A percentile compares a stretch with the other conserved stretches of the same genome.
Evolutionary conservation across 108 stramenopile genomes (phyloP).

Genomic region (Pseudonitzschia multiseries): DNA sequence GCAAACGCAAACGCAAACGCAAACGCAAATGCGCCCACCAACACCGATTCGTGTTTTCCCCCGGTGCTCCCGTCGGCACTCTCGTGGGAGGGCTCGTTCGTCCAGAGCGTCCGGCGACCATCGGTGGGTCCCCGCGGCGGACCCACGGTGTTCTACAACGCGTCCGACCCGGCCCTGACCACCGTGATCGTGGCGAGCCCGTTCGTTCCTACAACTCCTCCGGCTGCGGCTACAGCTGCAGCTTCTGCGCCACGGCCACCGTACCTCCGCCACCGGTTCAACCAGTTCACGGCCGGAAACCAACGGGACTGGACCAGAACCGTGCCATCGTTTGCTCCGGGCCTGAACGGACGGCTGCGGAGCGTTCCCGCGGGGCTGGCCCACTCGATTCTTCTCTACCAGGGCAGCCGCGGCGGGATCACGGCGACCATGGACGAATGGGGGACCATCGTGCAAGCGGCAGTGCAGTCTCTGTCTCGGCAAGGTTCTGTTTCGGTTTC

Average conservation of each 20-base stretch:
- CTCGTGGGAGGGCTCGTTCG: slow-evolving; percentile 41
- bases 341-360: slow-evolving; percentile 23
- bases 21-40: too few species aligned
- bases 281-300: slow-evolving; percentile 25
- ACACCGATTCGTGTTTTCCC: too few species aligned
- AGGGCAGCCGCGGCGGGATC: slow-evolving; percentile 21
- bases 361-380: slow-evolving; percentile 8
- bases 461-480: too few species aligned
- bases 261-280: too few species aligned
- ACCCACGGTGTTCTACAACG: slow-evolving; percentile 40
- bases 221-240: too few species aligned
- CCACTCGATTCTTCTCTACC: slow-evolving; percentile 20
- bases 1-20: too few species aligned
- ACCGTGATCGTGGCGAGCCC: slow-evolving; percentile 24
- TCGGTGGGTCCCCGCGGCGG: slow-evolving; percentile 41
- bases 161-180: slow-evolving; percentile 10
- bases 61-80: slow-evolving; percentile 13
- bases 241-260: too few species aligned
- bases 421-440: slow-evolving; percentile 36
- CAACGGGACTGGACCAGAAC: slow-evolving; percentile 22
- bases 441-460: slow-evolving; percentile 32
- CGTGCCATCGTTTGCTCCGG: slow-evolving; percentile 26
- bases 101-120: slow-evolving; percentile 27
- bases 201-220: too few species aligned
- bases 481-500: too few species aligned